A percentile compares a stretch with the other conserved stretches of the same genome.
These are phyloP conservation scores for Oidiodendron maius DNA, from an alignment of 495 filamentous ascomycete genomes.

Conservation along the genomic window DNA sequence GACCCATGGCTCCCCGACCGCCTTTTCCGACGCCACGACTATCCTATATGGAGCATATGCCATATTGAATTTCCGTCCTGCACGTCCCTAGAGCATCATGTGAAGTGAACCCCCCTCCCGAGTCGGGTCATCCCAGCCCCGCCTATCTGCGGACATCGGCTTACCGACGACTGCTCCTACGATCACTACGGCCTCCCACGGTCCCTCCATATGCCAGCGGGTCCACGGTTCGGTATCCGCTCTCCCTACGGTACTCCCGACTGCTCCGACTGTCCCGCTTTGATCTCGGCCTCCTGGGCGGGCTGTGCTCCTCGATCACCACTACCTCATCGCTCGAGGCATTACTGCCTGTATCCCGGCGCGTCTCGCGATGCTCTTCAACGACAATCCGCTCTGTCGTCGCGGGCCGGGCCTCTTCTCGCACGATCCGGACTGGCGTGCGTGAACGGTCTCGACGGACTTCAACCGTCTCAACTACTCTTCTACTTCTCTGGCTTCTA, in stretches of 20 bases:
- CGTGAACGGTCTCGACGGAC: slow-evolving; percentile 11
- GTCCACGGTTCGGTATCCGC: slow-evolving; percentile 24
- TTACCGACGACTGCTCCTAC: slow-evolving; percentile 37
- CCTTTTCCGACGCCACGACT: no score
- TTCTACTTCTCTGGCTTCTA: background rate
- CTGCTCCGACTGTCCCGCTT: slow-evolving; percentile 1
- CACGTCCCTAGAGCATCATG: no score
- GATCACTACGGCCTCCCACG: slow-evolving; percentile 38
- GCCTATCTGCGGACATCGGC: no score
- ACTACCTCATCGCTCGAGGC: slow-evolving; percentile 24
- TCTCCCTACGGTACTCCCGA: slow-evolving; percentile 9
- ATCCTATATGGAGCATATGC: no score
- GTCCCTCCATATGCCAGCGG: slow-evolving; percentile 18
- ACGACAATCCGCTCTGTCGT: slow-evolving; percentile 19
- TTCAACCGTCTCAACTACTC: slow-evolving; percentile 21
- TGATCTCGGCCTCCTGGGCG: slow-evolving; percentile 21
- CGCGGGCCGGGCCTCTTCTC: slow-evolving; percentile 9
- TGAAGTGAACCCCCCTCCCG: no score
- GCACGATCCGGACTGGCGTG: slow-evolving; percentile 17
- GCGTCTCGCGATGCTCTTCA: slow-evolving; percentile 13
- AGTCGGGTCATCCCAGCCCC: no score
- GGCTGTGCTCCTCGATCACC: slow-evolving; percentile 26
- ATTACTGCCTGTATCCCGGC: slow-evolving; percentile 3
- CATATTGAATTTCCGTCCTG: no score
- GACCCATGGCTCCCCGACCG: no score